Base-by-base conservation (phyloP, 2,329 filamentous ascomycete genomes). In the Fusarium humuli region DNA sequence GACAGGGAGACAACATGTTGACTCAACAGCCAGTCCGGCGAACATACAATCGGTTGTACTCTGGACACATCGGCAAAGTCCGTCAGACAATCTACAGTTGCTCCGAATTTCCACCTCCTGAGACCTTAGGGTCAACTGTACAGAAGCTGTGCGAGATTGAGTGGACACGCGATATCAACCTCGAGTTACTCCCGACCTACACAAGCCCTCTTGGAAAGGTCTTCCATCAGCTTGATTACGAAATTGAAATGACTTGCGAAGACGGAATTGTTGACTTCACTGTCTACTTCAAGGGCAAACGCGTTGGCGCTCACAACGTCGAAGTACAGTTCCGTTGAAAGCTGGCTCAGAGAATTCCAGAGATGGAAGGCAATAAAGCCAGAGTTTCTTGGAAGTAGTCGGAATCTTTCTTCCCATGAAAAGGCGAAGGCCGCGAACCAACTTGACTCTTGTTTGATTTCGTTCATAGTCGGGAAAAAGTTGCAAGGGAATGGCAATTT, bases 221-320 rank as follows among this genome's bases (percentile, higher is more conserved):
- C 0, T 74, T 69, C 1, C 47, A 37, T 1, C 0, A 12, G 5
- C 63, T 79, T 0, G 0, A 6, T 0, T 76, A 18, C 14, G 49
- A 60, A 0, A 7, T 78, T 1, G 54, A 74, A 18, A 76, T 79
- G 66, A 49, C 66, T 0, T 70, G 67, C 13, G 66, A 73, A 0
- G 75, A 65, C 1, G 66, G 59, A 1, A 72, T 45, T 0, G 41
- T 73, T 3, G 75, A 78, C 34, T 77, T 79, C 14, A 42, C 63
- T 0, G 14, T 77, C 4, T 58, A 64, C 4, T 53, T 70, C 1
- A 2, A 71, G 2, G 71, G 62, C 0, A 55, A 69, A 5, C 61
- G 50, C 1, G 61, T 78, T 0, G 75, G 65, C 0, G 58, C 54
- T 0, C 53, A 64, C 18, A 70, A 73, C 16, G 48, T 79, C 1